Base-by-base conservation (phyloP, 495 filamentous ascomycete species). In the Patellaria atrata region DNA sequence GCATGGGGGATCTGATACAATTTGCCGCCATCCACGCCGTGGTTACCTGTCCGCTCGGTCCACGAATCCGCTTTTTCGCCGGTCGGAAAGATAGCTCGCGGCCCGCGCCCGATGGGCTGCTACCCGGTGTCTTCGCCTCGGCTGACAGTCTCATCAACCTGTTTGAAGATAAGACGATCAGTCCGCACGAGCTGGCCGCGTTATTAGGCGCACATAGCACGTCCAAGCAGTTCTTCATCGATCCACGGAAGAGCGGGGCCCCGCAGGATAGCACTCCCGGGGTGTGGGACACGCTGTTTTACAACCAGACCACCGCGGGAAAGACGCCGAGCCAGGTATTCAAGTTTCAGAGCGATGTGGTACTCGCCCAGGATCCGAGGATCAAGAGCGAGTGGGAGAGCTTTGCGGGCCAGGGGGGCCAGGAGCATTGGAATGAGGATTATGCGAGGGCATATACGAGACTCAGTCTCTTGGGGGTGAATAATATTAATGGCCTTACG, bases 121-220 rank as follows among this genome's bases (percentile, higher is more conserved):
- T 65, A n/a, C 62, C 62, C 5, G 38, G 36, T 27, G 50, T 54
- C 27, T 43, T 39, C 33, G 35, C 32, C 33, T 16, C 19, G 1
- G 54, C 61, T 8, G 52, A 57, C 22, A 39, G 30, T 10, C 51
- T 65, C 23, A 55, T 61, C 37, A 21, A 41, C 9, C 54, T 70
- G 6, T 68, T 67, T 43, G 39, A 44, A 5, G 52, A 57, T 30
- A 70, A 70, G 48, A 68, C 64, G 0, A 63, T 71, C 41, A 40
- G 45, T 4, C 41, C 62, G 1, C 43, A 48, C 22, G 61, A 57
- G 20, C 53, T 69, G 3, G 58, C 58, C 1, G 65, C 67, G 0
- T 56, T 71, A 1, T 41, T 71, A 2, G 67, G 67, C 16, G 63
- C 67, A 0, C 67, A 71, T 50, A 62, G 59, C 1, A 54, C 54